Conservation (phyloP, 2,329 filamentous ascomycete species). For the Botrytis squamosa region DNA sequence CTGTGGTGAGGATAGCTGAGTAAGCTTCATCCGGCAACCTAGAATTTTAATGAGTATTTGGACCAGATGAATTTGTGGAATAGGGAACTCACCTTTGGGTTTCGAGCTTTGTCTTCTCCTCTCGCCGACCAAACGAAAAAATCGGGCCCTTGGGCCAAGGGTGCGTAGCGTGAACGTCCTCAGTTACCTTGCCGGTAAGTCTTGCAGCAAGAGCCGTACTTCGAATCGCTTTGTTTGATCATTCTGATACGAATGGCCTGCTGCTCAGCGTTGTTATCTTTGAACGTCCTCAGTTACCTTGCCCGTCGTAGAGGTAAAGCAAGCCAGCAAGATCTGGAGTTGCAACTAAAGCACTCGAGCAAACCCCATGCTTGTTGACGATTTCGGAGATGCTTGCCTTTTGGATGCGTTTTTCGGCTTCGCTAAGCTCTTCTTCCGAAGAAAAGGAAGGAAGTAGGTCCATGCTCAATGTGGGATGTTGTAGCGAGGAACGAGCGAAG, state of each 20-base stretch:
- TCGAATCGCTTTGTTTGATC: conserved; percentile 65
- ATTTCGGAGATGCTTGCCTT: conserved; percentile 39
- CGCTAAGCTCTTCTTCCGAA: conserved; percentile 44
- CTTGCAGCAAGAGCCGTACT: conserved; percentile 55
- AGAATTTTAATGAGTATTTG: not conserved
- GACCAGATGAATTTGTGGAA: not conserved
- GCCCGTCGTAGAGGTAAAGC: not conserved
- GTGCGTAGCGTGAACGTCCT: not conserved
- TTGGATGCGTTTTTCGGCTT: conserved; percentile 47
- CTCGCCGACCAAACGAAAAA: not conserved
- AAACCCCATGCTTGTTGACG: conserved; percentile 29
- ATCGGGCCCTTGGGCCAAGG: not conserved
- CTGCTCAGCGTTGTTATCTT: conserved; percentile 95
- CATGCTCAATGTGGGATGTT: not conserved
- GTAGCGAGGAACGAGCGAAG: no score
- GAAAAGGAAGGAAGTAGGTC: no score
- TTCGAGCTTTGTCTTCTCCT: not conserved
- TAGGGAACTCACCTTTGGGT: not conserved
- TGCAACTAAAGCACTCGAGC: not conserved
- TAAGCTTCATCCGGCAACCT: not conserved
- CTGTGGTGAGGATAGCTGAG: not conserved
- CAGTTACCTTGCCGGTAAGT: not conserved
- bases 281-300: conserved; percentile 50
- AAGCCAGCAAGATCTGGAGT: not conserved
- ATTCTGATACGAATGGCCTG: conserved; percentile 92